Conservation (phyloP, 2,329 filamentous ascomycete genomes). For the Mariannaea sp. region DNA sequence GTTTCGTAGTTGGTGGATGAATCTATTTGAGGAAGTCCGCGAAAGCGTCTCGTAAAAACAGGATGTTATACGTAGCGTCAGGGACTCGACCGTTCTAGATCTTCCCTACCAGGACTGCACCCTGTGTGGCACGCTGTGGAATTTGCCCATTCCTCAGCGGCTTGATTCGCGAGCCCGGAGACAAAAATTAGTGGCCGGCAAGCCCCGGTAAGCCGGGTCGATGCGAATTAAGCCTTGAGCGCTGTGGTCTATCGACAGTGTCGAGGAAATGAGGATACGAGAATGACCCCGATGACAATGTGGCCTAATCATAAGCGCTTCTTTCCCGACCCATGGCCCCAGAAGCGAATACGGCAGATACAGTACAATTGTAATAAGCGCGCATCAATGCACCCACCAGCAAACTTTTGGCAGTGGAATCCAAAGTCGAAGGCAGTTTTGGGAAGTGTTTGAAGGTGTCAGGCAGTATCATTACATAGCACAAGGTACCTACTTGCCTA, state of each 20-base stretch:
- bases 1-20: conserved; percentile 4
- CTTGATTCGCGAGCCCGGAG: conserved; percentile 14
- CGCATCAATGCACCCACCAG: background rate
- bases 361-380: background rate
- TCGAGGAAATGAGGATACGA: conserved; percentile 27
- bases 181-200: conserved; percentile 15
- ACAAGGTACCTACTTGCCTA: too few relatives aligned
- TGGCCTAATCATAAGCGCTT: conserved; percentile 4
- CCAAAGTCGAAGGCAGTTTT: conserved; percentile 2
- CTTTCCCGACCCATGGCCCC: background rate
- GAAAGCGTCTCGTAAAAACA: conserved; percentile 6
- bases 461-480: conserved; percentile 5
- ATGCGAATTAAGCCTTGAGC: conserved; percentile 32
- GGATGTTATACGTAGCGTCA: background rate
- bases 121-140: conserved; percentile 22
- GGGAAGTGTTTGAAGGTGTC: background rate
- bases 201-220: too few relatives aligned
- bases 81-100: conserved; percentile 25
- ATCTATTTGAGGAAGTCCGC: too few relatives aligned
- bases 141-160: conserved; percentile 11
- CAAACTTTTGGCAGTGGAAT: conserved; percentile 7
- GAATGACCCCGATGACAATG: conserved; percentile 6
- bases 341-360: conserved; percentile 15
- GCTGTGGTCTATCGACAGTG: conserved; percentile 6
- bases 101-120: conserved; percentile 31